Base-by-base conservation (phyloP, 2,329 filamentous ascomycete species). In the Verticillium longisporum region DNA sequence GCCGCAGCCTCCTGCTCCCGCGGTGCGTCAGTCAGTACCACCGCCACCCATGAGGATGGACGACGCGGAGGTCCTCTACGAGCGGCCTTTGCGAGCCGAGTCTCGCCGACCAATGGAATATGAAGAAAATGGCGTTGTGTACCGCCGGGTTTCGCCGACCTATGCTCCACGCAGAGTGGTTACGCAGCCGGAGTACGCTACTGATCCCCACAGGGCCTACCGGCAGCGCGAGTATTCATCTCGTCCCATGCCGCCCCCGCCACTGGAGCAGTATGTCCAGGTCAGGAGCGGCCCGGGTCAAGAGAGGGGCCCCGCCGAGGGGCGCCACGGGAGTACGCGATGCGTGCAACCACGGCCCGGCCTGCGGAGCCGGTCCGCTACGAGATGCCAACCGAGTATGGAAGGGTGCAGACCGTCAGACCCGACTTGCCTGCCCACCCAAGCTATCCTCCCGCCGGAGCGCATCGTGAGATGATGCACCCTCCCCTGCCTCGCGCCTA, bases 51-150 rank as follows among this genome's bases (percentile, higher is more conserved):
- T 69, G 32, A 70, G 72, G 38, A 70, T 72, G 26, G 73, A 78
- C 15, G 84, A 87, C 34, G 75, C 79, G 31, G 83, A 87, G 61
- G 70, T 86, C 59, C 73, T 88, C 54, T 92, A 92, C 67, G 90
- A 94, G 68, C 83, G 88, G 66, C 77, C 81, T 1, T 77, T 79
- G 26, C 81, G 83, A 38, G 78, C 83, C 55, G 69, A 79, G 6
- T 80, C 83, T 4, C 80, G 82, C 62, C 79, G 82, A 61, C 72
- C 82, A 4, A 77, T 68, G 9, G 68, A 78, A 21, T 75, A 78
- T 9, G 78, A 82, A 32, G 83, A 87, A 33, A 78, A 80, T 26
- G 74, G 74, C 4, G 66, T 79, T 32, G 68, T 84, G 4, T 87
- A 86, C 65, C 73, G 77, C 56, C 75, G 79, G 60, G 68, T 79